Conservation (phyloP, 345 rosid genomes). For the Cardamine resedifolia region DNA sequence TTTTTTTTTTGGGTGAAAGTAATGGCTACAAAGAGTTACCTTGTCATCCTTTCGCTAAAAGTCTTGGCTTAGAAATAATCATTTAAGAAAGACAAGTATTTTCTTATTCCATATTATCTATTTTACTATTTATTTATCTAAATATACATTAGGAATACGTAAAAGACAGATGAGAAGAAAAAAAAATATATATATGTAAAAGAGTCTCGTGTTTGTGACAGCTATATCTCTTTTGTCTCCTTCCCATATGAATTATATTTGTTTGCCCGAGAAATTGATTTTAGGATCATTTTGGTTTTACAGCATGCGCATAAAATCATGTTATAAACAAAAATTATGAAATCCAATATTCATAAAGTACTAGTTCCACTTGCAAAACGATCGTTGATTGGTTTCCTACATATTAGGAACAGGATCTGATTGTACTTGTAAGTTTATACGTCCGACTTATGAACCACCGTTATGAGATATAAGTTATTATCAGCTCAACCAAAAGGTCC, state of each 20-base stretch:
- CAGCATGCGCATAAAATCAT: conserved; percentile 9
- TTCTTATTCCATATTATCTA: conserved; percentile 19
- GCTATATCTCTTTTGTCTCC: conserved; percentile 38
- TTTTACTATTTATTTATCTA: not conserved
- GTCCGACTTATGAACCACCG: conserved; percentile 7
- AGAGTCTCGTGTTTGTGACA: conserved; percentile 42
- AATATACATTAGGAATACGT: not conserved
- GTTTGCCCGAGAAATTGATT: conserved; percentile 4
- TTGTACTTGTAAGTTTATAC: conserved; percentile 25
- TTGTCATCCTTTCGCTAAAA: conserved; percentile 32
- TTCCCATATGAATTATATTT: conserved; percentile 16
- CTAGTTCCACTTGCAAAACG: conserved; percentile 14
- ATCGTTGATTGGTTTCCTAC: conserved; percentile 30
- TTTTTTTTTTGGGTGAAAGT: not conserved
- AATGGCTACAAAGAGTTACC: conserved; percentile 34
- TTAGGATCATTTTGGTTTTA: conserved; percentile 22
- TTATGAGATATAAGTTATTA: not conserved
- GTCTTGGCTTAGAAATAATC: conserved; percentile 24
- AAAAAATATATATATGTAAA: not conserved
- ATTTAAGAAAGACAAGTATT: conserved; percentile 23
- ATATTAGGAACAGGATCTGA: conserved; percentile 20
- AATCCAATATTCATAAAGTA: conserved; percentile 11
- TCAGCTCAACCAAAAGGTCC: not conserved
- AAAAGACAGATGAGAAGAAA: not conserved
- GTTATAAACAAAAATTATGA: not conserved